Evolutionary conservation across 139 green algal genomes (phyloP).

Genomic region (Chlamydomonas applanata): DNA sequence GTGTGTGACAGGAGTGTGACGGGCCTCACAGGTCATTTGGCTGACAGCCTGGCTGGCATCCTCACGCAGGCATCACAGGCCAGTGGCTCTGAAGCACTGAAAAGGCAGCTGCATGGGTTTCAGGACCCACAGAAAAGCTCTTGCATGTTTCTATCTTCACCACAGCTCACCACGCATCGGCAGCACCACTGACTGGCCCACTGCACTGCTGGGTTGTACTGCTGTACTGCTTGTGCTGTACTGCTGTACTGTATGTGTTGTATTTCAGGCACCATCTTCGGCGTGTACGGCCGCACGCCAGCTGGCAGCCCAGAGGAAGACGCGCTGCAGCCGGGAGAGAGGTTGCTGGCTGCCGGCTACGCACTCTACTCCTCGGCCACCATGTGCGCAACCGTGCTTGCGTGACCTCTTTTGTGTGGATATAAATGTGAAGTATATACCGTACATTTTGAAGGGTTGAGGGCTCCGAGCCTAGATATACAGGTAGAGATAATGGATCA

Average conservation of each 20-base stretch:
- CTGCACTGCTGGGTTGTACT: neutral
- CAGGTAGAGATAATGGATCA: no score
- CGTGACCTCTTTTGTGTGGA: no score
- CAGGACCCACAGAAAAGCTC: neutral
- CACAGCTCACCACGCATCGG: neutral
- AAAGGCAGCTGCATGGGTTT: no score
- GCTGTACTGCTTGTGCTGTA: neutral
- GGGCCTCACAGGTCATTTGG: no score
- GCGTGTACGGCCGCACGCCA: constrained; percentile 46
- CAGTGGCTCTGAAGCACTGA: no score
- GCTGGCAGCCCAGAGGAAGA: neutral
- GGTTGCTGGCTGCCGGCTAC: constrained; percentile 55
- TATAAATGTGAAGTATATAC: no score
- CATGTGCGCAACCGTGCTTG: constrained; percentile 36
- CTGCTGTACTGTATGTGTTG: neutral
- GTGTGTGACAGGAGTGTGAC: no score
- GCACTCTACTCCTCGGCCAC: constrained; percentile 58
- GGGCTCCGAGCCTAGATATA: no score
- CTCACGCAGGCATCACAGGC: no score
- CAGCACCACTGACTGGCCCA: neutral
- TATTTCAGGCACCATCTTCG: constrained; percentile 69
- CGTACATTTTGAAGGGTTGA: no score
- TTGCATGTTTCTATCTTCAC: neutral
- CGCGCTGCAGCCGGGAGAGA: constrained; percentile 33
- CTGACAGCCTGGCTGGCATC: no score